Evolutionary conservation across 768 basidiomycete species (phyloP).

Genomic region (Serendipita sp.): DNA sequence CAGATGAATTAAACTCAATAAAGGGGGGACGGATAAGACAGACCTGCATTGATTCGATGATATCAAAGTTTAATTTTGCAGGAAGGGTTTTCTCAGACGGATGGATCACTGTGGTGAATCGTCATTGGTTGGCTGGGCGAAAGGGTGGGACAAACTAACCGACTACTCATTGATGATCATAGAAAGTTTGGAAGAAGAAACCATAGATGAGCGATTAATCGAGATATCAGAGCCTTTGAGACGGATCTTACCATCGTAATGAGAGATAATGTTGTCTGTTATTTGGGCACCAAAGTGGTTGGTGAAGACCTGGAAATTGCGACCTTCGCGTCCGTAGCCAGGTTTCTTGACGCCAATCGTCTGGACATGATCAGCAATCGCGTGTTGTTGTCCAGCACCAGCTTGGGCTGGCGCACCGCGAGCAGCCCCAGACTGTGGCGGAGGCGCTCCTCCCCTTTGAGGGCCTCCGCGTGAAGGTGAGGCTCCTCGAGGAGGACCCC

Average conservation of each 20-base stretch:
- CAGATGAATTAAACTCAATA: not conserved
- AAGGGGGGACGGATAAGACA: conserved; percentile 9
- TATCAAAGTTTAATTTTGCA: conserved; percentile 47
- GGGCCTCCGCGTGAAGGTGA: not conserved
- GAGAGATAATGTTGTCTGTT: conserved; percentile 47
- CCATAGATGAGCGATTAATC: not conserved
- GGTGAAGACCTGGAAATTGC: conserved; percentile 23
- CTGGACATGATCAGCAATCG: conserved; percentile 20
- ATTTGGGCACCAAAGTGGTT: conserved; percentile 53
- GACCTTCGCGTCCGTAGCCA: conserved; percentile 43
- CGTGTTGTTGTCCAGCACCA: not conserved
- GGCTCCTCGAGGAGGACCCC: conserved; percentile 4
- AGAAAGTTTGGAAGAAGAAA: not conserved
- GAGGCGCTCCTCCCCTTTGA: not conserved
- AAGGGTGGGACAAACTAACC: conserved; percentile 21
- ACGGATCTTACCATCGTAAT: conserved; percentile 52
- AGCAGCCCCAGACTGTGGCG: not conserved
- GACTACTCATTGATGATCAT: conserved; percentile 19
- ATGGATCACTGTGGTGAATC: conserved; percentile 31
- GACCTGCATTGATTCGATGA: conserved; percentile 47
- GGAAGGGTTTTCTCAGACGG: conserved; percentile 57
- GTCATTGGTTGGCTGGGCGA: not conserved
- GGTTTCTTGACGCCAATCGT: conserved; percentile 56
- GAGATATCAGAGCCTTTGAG: not conserved
- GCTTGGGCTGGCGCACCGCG: too few relatives aligned